A percentile compares a stretch with the other conserved stretches of the same genome.
Evolutionary conservation across 495 filamentous ascomycete species (phyloP).

Genomic region (Neurospora sp.): DNA sequence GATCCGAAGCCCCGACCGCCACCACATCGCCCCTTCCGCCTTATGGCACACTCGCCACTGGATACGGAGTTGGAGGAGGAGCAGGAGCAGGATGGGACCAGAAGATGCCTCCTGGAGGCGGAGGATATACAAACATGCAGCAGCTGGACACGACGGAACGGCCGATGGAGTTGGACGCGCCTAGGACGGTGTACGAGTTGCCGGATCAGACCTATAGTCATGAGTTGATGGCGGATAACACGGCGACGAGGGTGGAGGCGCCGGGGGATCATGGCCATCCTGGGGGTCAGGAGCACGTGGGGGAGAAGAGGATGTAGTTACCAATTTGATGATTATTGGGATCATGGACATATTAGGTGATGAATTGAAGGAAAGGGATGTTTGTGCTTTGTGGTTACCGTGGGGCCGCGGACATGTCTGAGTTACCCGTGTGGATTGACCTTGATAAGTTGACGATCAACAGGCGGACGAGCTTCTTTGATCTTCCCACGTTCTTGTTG

Average conservation of each 20-base stretch:
- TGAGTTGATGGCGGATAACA: conserved; percentile 18
- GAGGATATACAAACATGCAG: neutral
- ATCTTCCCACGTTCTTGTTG: neutral
- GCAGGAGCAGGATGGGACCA: conserved; percentile 14
- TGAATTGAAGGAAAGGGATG: neutral
- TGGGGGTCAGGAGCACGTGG: neutral
- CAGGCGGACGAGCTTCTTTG: neutral
- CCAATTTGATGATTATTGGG: too few relatives aligned
- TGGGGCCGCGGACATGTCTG: neutral
- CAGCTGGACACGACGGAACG: conserved; percentile 13
- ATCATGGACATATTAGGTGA: too few relatives aligned
- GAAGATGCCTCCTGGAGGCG: neutral
- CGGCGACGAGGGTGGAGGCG: neutral
- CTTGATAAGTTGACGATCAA: neutral
- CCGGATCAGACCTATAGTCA: conserved; percentile 18
- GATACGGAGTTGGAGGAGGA: neutral
- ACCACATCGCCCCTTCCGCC: conserved; percentile 7
- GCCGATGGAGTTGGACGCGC: conserved; percentile 15
- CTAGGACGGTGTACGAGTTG: conserved; percentile 22
- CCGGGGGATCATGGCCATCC: neutral
- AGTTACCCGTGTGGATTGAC: neutral
- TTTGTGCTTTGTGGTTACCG: neutral
- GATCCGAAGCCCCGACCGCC: conserved; percentile 4
- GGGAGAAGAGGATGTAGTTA: neutral
- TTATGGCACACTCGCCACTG: conserved; percentile 6